Base-by-base conservation (phyloP, 306 rosid genomes). In the Parietaria judaica region DNA sequence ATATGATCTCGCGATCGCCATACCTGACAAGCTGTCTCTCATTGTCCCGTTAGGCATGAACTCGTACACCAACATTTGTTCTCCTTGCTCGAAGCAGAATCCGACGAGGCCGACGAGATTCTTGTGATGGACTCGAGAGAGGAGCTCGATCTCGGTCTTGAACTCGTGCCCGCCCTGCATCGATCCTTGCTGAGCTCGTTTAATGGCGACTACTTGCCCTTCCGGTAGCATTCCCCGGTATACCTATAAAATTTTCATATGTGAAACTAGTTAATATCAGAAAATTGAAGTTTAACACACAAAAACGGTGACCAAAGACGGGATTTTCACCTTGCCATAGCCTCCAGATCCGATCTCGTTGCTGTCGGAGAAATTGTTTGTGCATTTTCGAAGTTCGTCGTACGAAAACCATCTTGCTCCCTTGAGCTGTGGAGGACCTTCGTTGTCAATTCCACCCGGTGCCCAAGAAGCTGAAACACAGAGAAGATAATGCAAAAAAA, bases 321-420 rank as follows among this genome's bases (percentile, higher is more conserved):
- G 39, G 11, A 36, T 53, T 65, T 69, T 51, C 75, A 92, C 99
- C 96, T 92, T 88, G 79, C 99, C 99, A 43, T 86, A 92, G 58
- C 99, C 99, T 11, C 99, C 96, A 52, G 75, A 92, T 31, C 96
- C 99, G 65, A 92, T 56, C 72, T 82, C 94, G 50, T 82, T 86
- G 54, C 76, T 76, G n/a, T 51, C 79, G 4, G 90, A 80, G 81
- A 92, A 86, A 73, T 80, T 84, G 63, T 65, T 81, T 61, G 96
- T 77, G 80, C 84, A 75, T 69, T 73, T 88, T 68, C 81, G 86
- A 47, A 92, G 99, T 35, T 92, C 99, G 69, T 92, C 96, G 66
- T 79, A 88, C 14, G 99, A 88, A 70, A 92, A 92, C 97, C 95
- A 88, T 77, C 96, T 86, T 55, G 96, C 96, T 69, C 96, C 99